Conservation (phyloP, 2,329 filamentous ascomycete species). For the Neonectria faginata region DNA sequence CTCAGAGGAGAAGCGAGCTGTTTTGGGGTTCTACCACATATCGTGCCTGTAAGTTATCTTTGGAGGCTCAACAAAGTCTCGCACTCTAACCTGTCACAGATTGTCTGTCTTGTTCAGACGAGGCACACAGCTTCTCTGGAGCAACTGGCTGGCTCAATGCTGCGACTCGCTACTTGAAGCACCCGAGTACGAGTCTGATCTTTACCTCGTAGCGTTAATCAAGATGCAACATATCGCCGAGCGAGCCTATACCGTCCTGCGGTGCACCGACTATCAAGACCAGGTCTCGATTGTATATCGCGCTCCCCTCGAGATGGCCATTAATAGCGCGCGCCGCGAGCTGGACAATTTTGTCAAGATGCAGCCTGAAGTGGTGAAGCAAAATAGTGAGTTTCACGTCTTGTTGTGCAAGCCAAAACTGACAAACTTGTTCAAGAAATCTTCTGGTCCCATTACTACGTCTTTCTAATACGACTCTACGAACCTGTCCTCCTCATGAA, state of each 20-base stretch:
- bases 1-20: slow-evolving; percentile 53
- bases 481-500: slow-evolving; percentile 52
- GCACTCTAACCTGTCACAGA: slow-evolving; percentile 18
- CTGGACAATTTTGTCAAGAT: slow-evolving; percentile 45
- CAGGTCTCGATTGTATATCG: slow-evolving; percentile 39
- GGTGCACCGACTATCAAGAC: slow-evolving; percentile 39
- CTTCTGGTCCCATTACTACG: slow-evolving; percentile 51
- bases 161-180: slow-evolving; percentile 47
- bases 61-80: background rate
- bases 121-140: slow-evolving; percentile 48
- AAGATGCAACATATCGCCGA: slow-evolving; percentile 51
- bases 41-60: slow-evolving; percentile 45
- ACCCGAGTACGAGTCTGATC: slow-evolving; percentile 49
- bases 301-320: slow-evolving; percentile 49
- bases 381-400: slow-evolving; percentile 33
- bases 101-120: slow-evolving; percentile 49
- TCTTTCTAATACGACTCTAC: slow-evolving; percentile 51
- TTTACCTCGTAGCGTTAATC: slow-evolving; percentile 48
- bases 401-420: background rate
- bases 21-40: slow-evolving; percentile 56
- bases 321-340: slow-evolving; percentile 49
- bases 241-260: slow-evolving; percentile 44
- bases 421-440: slow-evolving; percentile 42
- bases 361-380: slow-evolving; percentile 38
- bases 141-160: slow-evolving; percentile 50